phyloP scores from a whole-genome alignment of 2,329 filamentous ascomycete species.

The Paecilomyces fulvus region DNA sequence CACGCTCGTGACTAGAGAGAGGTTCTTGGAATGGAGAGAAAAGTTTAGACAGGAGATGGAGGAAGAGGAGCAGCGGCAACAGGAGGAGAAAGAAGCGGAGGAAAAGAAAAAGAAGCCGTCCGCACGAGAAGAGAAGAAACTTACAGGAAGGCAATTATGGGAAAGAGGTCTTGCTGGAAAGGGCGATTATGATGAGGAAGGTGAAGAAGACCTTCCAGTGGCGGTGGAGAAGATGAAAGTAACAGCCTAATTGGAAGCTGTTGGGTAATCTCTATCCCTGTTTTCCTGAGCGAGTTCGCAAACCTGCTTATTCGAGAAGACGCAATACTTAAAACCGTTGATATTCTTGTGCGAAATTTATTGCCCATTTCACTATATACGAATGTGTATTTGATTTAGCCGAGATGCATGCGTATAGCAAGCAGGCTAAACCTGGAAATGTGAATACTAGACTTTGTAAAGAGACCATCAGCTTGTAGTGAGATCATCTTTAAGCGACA shows the following conservation, averaged over 20 bases:
- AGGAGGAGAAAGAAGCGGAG: conserved; percentile 65
- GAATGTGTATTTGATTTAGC: neutral
- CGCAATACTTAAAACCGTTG: neutral
- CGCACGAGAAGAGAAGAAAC: conserved; percentile 56
- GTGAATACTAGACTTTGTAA: neutral
- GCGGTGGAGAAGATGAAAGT: conserved; percentile 66
- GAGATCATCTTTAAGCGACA: neutral
- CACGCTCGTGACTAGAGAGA: conserved; percentile 75
- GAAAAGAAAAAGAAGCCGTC: conserved; percentile 72
- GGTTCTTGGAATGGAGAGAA: conserved; percentile 74
- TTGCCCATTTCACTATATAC: neutral
- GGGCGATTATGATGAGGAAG: conserved; percentile 56
- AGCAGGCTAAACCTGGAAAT: neutral
- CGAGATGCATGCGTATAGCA: neutral
- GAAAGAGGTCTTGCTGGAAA: conserved; percentile 63
- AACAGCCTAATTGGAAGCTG: conserved; percentile 37
- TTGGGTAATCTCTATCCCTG: neutral
- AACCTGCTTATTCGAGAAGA: neutral
- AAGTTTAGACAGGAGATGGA: conserved; percentile 73
- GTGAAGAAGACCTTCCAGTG: conserved; percentile 54
- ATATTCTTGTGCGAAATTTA: neutral
- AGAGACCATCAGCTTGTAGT: neutral
- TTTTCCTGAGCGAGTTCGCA: neutral
- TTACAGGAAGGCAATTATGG: conserved; percentile 71
- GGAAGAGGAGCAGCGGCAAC: conserved; percentile 56